A percentile compares a stretch with the other conserved stretches of the same genome.
phyloP scores from a whole-genome alignment of 371 early-diverging fungal species.

The Blyttiomyces sp. region DNA sequence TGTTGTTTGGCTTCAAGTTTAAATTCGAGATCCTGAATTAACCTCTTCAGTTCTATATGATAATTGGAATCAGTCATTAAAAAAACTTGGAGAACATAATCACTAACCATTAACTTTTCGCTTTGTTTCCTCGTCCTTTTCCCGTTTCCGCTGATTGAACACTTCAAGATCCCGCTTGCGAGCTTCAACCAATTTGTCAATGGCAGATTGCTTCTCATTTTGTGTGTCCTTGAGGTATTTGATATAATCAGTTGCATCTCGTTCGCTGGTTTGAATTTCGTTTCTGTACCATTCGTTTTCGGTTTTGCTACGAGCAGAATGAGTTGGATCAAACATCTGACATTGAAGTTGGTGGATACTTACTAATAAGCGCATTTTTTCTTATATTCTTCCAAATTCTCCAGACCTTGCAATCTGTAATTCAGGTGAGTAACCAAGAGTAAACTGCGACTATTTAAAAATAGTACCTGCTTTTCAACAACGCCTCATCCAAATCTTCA shows the following conservation, averaged over 20 bases:
- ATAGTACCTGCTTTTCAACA: constrained; percentile 26
- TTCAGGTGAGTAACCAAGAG: not conserved
- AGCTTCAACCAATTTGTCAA: constrained; percentile 30
- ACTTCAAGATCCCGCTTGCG: constrained; percentile 36
- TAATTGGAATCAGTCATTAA: not conserved
- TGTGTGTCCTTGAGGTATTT: constrained; percentile 40
- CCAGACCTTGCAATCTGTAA: constrained; percentile 31
- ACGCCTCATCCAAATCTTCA: constrained; percentile 44
- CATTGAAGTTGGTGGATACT: not conserved
- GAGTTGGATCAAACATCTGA: not conserved
- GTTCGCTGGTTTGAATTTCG: constrained; percentile 44
- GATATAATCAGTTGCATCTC: constrained; percentile 47
- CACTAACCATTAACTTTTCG: constrained; percentile 31
- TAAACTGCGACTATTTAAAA: not conserved
- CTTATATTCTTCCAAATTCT: constrained; percentile 41
- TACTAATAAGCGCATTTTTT: constrained; percentile 40
- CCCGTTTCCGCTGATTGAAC: constrained; percentile 16
- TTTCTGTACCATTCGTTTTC: constrained; percentile 51
- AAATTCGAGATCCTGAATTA: constrained; percentile 34
- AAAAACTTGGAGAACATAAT: not conserved
- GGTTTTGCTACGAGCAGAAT: constrained; percentile 26
- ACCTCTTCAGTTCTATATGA: constrained; percentile 23
- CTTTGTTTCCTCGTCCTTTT: constrained; percentile 30
- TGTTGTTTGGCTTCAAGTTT: constrained; percentile 41
- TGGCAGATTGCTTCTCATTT: constrained; percentile 35